Conservation (phyloP, 352 stramenopile species). For the Pythium grandisporangium region DNA sequence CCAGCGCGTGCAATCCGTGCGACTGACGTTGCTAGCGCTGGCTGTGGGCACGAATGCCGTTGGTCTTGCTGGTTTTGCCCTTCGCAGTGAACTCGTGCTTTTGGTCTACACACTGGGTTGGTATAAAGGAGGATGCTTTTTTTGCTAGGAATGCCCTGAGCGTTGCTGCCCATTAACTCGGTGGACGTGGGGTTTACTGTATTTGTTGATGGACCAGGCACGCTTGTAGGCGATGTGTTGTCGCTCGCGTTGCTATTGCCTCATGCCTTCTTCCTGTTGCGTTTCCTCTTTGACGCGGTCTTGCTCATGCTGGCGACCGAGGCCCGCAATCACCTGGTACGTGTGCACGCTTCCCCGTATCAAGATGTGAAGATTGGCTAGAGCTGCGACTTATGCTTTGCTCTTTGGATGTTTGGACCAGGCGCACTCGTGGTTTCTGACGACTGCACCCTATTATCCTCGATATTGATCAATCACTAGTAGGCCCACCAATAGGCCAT, state of each 20-base stretch:
- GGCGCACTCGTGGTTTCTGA: constrained; percentile 53
- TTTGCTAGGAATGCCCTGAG: too few relatives aligned
- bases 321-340: constrained; percentile 37
- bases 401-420: constrained; percentile 8
- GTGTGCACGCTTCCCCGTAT: too few relatives aligned
- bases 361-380: too few relatives aligned
- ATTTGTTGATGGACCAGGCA: too few relatives aligned
- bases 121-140: background rate
- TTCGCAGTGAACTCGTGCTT: constrained; percentile 20
- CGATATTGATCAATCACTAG: too few relatives aligned
- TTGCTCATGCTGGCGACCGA: constrained; percentile 28
- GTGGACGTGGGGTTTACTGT: too few relatives aligned
- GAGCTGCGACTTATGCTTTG: background rate
- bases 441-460: too few relatives aligned
- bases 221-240: constrained; percentile 22
- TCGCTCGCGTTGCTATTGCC: constrained; percentile 34
- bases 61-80: constrained; percentile 11
- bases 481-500: too few relatives aligned
- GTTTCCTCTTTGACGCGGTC: constrained; percentile 42
- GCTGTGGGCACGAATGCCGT: constrained; percentile 21
- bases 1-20: constrained; percentile 20
- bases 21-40: constrained; percentile 19
- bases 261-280: constrained; percentile 47
- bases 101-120: constrained; percentile 38
- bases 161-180: too few relatives aligned